phyloP scores from a whole-genome alignment of 352 stramenopile genomes.

The Phytophthora lateralis region DNA sequence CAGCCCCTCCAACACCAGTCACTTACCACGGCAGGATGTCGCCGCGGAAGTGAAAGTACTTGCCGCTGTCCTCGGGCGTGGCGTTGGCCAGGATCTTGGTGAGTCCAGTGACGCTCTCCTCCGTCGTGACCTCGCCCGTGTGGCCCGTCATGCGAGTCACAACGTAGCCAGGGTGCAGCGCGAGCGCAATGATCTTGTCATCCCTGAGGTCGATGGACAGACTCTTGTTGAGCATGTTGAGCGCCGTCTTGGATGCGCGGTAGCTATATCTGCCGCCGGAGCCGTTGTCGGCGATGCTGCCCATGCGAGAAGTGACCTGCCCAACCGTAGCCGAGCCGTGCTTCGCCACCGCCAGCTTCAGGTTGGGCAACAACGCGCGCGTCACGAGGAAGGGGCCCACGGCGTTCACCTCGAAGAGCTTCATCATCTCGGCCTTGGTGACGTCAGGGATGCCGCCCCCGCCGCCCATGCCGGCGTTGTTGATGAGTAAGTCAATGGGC shows the following conservation, averaged over 20 bases:
- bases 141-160: conserved; percentile 54
- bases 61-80: conserved; percentile 47
- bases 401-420: conserved; percentile 67
- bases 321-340: conserved; percentile 41
- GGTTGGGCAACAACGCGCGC: conserved; percentile 47
- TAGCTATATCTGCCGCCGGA: conserved; percentile 59
- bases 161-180: conserved; percentile 64
- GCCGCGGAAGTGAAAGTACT: conserved; percentile 50
- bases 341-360: conserved; percentile 42
- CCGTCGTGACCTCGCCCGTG: conserved; percentile 34
- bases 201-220: conserved; percentile 53
- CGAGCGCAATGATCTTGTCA: conserved; percentile 48
- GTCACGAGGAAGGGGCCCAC: conserved; percentile 67
- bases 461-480: conserved; percentile 64
- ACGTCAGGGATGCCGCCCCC: conserved; percentile 37
- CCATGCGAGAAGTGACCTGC: conserved; percentile 55
- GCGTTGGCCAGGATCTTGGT: conserved; percentile 44
- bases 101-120: conserved; percentile 46
- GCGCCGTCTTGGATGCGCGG: conserved; percentile 68
- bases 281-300: conserved; percentile 49
- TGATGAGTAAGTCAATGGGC: conserved; percentile 63
- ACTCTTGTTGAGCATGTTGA: conserved; percentile 72
- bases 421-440: conserved; percentile 55
- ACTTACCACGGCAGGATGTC: conserved; percentile 46
- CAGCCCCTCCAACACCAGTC: background rate